Evolutionary conservation across 176 grass and related monocot species (phyloP).

Genomic region (Carex kokanica): DNA sequence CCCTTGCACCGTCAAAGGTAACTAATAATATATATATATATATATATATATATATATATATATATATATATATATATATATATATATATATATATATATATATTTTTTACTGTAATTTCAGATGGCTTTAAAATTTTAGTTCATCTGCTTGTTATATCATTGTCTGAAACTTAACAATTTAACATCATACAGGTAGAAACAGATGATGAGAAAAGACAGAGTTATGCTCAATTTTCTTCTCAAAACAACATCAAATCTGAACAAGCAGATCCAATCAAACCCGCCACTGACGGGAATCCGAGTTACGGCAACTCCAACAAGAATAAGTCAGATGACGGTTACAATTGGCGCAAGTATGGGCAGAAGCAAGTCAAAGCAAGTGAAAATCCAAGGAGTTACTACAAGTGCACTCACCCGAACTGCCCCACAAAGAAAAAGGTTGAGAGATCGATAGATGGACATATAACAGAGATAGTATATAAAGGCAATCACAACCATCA

Average conservation of each 20-base stretch:
- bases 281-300: neutral
- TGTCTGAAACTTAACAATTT: neutral
- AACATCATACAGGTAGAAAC: conserved; percentile 24
- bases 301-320: conserved; percentile 15
- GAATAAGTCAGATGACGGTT: conserved; percentile 40
- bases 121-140: neutral
- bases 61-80: no score
- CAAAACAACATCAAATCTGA: conserved; percentile 27
- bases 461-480: conserved; percentile 50
- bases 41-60: no score
- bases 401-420: conserved; percentile 40
- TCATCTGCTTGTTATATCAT: neutral
- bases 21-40: neutral
- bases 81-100: no score
- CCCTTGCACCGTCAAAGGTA: conserved; percentile 52
- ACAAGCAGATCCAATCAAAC: neutral
- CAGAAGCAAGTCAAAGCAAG: conserved; percentile 51
- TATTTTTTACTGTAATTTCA: neutral
- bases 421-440: conserved; percentile 51
- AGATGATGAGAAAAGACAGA: conserved; percentile 7
- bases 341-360: conserved; percentile 49
- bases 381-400: conserved; percentile 44
- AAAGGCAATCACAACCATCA: conserved; percentile 41
- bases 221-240: conserved; percentile 10
- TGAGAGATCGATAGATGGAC: conserved; percentile 36